These are phyloP conservation scores for Penicillium sp. DNA, from an alignment of 2,329 filamentous ascomycete genomes.

Conservation along the genomic window DNA sequence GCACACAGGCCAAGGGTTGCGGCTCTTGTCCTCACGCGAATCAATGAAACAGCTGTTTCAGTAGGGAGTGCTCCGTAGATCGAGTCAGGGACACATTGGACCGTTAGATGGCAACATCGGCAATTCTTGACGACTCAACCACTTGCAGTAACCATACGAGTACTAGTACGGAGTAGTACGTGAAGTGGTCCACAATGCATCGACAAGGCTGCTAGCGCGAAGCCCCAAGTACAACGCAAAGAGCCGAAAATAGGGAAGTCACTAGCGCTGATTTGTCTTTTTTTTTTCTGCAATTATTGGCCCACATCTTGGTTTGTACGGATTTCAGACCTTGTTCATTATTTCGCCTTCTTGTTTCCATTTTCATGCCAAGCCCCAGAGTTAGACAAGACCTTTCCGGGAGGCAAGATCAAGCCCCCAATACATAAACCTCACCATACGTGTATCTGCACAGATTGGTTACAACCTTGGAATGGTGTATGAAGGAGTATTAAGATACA, in stretches of 20 bases:
- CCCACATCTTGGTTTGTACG: not conserved
- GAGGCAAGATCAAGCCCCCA: not conserved
- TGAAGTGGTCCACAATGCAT: not conserved
- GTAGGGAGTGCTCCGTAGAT: too few relatives aligned
- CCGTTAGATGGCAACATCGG: not conserved
- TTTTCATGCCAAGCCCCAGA: too few relatives aligned
- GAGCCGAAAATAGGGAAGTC: not conserved
- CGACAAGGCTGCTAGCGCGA: not conserved
- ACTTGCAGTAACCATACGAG: too few relatives aligned
- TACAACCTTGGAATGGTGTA: too few relatives aligned
- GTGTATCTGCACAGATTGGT: too few relatives aligned
- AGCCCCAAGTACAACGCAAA: not conserved
- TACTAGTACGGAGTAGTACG: too few relatives aligned
- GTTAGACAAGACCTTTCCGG: not conserved
- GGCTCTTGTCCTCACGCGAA: not conserved
- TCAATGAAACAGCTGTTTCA: not conserved
- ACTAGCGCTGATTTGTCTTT: not conserved
- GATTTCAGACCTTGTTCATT: too few relatives aligned
- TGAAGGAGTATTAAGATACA: too few relatives aligned
- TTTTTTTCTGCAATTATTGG: not conserved
- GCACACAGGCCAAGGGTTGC: not conserved
- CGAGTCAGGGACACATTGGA: too few relatives aligned
- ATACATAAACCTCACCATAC: too few relatives aligned
- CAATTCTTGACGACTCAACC: not conserved
- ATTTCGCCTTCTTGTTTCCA: too few relatives aligned